Base-by-base conservation (phyloP, 768 basidiomycete species). In the Tulasnella sp. region DNA sequence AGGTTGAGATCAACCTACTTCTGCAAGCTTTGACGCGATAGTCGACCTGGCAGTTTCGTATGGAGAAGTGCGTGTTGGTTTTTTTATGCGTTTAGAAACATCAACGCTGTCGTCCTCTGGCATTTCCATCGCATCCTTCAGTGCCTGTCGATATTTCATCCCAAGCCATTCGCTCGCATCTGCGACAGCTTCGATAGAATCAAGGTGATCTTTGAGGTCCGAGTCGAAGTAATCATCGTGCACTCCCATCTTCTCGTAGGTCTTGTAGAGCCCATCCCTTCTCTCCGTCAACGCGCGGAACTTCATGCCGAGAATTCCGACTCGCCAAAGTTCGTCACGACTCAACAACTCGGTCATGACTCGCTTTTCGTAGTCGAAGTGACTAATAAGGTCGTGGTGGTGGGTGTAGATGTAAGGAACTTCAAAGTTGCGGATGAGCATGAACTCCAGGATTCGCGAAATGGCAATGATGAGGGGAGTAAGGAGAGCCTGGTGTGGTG, bases 381-480 rank as follows among this genome's bases (percentile, higher is more conserved):
- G 89, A 67, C 90, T 89, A 80, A 99, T 91, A 80, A 93, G 91
- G 82, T 99, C 97, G 45, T 93, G 88, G 80, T 93, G 93, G 85
- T 98, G 94, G 22, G 90, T 89, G 92, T 93, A 97, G 78, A 99
- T 90, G 83, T 95, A 96, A 0, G 97, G 95, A 8, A 98, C 96
- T 82, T 99, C 97, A 79, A 93, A 91, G 80, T 93, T 89, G 58
- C 94, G 89, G 71, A 94, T 83, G 83, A 99, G 96, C 74, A 99
- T 86, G 81, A 90, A 93, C 40, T 90, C 87, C 42, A 99, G 86
- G 68, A 91, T 89, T 79, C 86, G 88, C 1, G 91, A 89, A 77
- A 99, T 93, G 3, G 96, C 93, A 77, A 88, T 83, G 76, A 94
- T 90, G 77, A 97, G 85, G 11, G 90, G 87, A 39, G 87, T 85